Base-by-base conservation (phyloP, 169 alveolate genomes). In the Miamiensis avidus region DNA sequence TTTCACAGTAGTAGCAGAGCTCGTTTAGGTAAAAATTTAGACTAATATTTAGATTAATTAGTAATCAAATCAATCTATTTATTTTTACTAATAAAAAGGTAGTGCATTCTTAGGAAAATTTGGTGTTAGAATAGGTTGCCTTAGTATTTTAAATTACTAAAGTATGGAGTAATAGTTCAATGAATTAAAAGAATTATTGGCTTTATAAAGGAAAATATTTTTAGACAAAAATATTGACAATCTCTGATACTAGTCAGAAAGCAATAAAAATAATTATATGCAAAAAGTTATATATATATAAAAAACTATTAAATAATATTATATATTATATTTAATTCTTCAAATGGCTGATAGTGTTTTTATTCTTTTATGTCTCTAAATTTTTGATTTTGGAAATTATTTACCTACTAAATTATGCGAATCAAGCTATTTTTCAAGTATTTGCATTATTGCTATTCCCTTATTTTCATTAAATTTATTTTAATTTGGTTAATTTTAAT, bases 101-200 rank as follows among this genome's bases (percentile, higher is more conserved):
- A 79, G 81, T 65, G 90, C 90, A 0, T 86, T 81, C 75, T 49
- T 82, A 31, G 90, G 90, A 0, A 86, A 86, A 79, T 86, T 86
- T 76, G 90, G 90, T 25, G 84, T 86, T 20, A 86, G 84, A 81
- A 86, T 86, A 25, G 65, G 84, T 65, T 86, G 74, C 11, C n/a
- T 86, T 11, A 75, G 83, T 26, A 33, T 81, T 0, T n/a, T 86
- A 4, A 81, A 86, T 75, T 86, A 65, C 33, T 64, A 75, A 75
- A 65, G 77, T 31, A 27, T 75, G 31, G 72, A 75, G 4, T 83
- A 86, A 31, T 25, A 81, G 29, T 65, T 81, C 32, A 74, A 74
- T n/a, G 72, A 86, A 32, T 34, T 86, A 25, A 69, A 34, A 20
- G 74, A 81, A 65, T 31, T 75, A 31, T 69, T 49, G 1, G 65